Conservation (phyloP, 164 flowering plant genomes). For the Aristolochia contorta region DNA sequence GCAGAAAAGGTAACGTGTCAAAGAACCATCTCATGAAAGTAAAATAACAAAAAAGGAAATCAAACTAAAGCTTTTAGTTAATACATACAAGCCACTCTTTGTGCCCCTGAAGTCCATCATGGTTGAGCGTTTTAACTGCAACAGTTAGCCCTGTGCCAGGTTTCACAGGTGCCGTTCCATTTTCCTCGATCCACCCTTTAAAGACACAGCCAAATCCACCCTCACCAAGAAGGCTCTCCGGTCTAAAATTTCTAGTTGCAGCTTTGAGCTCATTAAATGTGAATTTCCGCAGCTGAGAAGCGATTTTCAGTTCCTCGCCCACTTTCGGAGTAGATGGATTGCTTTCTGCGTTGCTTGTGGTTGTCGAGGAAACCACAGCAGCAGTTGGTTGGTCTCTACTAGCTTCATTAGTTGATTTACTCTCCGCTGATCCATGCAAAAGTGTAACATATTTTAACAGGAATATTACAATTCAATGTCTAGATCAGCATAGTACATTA, state of each 20-base stretch:
- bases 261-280: constrained; percentile 74
- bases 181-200: constrained; percentile 97
- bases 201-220: constrained; percentile 97
- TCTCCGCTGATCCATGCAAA: constrained; percentile 28
- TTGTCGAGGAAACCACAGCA: constrained; percentile 50
- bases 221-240: constrained; percentile 92
- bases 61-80: background rate
- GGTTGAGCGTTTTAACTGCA: constrained; percentile 93
- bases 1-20: constrained; percentile 11
- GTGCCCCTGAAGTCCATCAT: constrained; percentile 97
- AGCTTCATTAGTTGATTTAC: constrained; percentile 53
- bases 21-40: background rate
- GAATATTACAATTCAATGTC: no score
- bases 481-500: no score
- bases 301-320: constrained; percentile 71
- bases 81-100: constrained; percentile 86
- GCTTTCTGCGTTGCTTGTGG: constrained; percentile 70
- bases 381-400: constrained; percentile 58
- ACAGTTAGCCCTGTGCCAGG: constrained; percentile 97
- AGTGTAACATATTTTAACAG: background rate
- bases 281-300: constrained; percentile 71
- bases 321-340: constrained; percentile 64
- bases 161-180: constrained; percentile 89
- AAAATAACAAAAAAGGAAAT: background rate
- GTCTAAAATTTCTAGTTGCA: constrained; percentile 88